Percentiles rank a stretch among this genome's conserved stretches.
phyloP scores from a whole-genome alignment of 208 protist species.

The Crithidia expoeki region DNA sequence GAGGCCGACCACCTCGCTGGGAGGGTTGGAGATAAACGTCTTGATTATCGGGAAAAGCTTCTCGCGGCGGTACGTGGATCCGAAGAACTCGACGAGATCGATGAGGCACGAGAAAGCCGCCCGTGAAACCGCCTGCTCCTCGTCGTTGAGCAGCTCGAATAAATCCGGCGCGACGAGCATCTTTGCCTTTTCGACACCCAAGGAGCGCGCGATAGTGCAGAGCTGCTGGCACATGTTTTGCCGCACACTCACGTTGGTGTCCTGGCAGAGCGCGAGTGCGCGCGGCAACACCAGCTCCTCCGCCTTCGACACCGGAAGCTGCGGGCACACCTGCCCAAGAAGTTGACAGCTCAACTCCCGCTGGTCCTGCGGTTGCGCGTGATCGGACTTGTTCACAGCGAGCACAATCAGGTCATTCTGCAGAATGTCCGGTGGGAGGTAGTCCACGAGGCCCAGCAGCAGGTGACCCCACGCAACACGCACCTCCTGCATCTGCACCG shows the following conservation, averaged over 20 bases:
- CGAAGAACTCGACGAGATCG: constrained; percentile 92
- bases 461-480: constrained; percentile 82
- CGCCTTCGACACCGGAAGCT: constrained; percentile 55
- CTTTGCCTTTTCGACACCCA: constrained; percentile 84
- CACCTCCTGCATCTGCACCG: constrained; percentile 78
- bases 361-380: constrained; percentile 87
- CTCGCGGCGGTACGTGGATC: constrained; percentile 77
- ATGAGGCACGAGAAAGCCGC: constrained; percentile 89
- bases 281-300: constrained; percentile 73
- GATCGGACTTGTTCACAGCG: constrained; percentile 81
- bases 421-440: constrained; percentile 60
- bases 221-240: constrained; percentile 87
- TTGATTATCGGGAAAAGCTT: constrained; percentile 91
- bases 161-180: constrained; percentile 75
- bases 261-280: constrained; percentile 87
- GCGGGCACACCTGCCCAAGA: constrained; percentile 73
- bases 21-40: constrained; percentile 80
- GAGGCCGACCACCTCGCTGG: constrained; percentile 81
- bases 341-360: constrained; percentile 88
- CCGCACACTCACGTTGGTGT: constrained; percentile 89
- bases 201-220: constrained; percentile 68
- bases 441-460: constrained; percentile 65
- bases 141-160: constrained; percentile 91
- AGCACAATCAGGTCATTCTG: constrained; percentile 73
- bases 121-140: constrained; percentile 84